Conservation (phyloP, 2,329 filamentous ascomycete species). For the Fusarium neocosmosporiellum region DNA sequence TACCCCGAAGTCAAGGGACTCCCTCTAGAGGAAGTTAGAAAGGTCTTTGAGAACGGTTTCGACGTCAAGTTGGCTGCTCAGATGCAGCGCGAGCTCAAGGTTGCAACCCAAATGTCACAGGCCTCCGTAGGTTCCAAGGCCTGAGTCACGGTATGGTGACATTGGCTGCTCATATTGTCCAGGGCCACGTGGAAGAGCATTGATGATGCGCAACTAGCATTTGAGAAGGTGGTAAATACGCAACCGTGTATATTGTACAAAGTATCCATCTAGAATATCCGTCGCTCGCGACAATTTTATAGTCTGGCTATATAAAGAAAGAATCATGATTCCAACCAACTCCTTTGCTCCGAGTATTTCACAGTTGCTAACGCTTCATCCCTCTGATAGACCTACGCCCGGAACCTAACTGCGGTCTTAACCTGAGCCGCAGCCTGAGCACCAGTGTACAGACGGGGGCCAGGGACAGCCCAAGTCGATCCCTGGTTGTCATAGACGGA, state of each 20-base stretch:
- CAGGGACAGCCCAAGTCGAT: conserved; percentile 41
- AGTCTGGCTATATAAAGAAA: conserved; percentile 7
- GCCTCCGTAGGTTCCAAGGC: not conserved
- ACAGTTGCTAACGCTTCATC: not conserved
- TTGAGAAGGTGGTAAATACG: no score
- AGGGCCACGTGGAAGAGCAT: not conserved
- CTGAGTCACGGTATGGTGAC: not conserved
- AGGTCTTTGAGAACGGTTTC: conserved; percentile 61
- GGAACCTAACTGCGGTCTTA: conserved; percentile 13
- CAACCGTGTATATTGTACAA: not conserved
- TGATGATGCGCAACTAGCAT: not conserved
- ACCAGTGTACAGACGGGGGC: conserved; percentile 40
- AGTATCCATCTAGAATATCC: not conserved
- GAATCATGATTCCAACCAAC: not conserved
- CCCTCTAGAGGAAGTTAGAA: conserved; percentile 61
- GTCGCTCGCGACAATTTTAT: not conserved
- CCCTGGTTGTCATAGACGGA: conserved; percentile 44
- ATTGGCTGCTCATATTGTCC: not conserved
- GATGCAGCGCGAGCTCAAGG: not conserved
- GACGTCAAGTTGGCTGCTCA: conserved; percentile 46
- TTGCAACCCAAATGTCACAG: not conserved
- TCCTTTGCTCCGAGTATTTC: not conserved
- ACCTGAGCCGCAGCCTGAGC: not conserved
- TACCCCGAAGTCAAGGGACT: conserved; percentile 64
- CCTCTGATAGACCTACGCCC: not conserved